Evolutionary conservation across 768 basidiomycete species (phyloP).

Genomic region (Pisolithus tinctorius): DNA sequence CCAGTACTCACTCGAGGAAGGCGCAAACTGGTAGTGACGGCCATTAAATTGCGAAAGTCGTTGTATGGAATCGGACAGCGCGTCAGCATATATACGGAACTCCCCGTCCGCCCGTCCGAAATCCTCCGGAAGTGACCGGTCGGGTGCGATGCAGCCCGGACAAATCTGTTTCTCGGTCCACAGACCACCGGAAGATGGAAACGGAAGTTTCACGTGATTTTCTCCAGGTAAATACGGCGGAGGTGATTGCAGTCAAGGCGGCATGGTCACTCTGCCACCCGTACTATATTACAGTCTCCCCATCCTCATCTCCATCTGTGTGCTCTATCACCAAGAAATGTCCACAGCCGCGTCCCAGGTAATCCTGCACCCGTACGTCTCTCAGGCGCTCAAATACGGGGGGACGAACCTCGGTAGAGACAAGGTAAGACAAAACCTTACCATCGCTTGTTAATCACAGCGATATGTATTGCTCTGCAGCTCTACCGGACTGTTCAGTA

Average conservation of each 20-base stretch:
- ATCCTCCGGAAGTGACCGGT: background rate
- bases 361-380: constrained; percentile 78
- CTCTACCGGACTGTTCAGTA: constrained; percentile 89
- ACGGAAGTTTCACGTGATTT: constrained; percentile 23
- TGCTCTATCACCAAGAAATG: constrained; percentile 12
- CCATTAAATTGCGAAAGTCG: background rate
- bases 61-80: background rate
- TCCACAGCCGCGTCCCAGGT: constrained; percentile 58
- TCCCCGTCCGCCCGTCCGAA: background rate
- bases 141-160: too few relatives aligned
- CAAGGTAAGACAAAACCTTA: constrained; percentile 49
- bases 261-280: background rate
- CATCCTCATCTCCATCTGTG: constrained; percentile 7
- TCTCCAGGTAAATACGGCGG: constrained; percentile 8
- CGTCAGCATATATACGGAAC: background rate
- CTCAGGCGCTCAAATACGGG: constrained; percentile 68
- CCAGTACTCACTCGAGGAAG: constrained; percentile 7
- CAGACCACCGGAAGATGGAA: too few relatives aligned
- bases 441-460: background rate
- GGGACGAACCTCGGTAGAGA: constrained; percentile 84
- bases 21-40: background rate
- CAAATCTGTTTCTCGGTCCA: too few relatives aligned
- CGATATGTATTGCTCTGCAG: constrained; percentile 33
- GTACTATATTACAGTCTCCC: constrained; percentile 5
- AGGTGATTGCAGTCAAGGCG: background rate